Conservation (phyloP, 2,329 filamentous ascomycete genomes). For the Aureobasidium sp. region DNA sequence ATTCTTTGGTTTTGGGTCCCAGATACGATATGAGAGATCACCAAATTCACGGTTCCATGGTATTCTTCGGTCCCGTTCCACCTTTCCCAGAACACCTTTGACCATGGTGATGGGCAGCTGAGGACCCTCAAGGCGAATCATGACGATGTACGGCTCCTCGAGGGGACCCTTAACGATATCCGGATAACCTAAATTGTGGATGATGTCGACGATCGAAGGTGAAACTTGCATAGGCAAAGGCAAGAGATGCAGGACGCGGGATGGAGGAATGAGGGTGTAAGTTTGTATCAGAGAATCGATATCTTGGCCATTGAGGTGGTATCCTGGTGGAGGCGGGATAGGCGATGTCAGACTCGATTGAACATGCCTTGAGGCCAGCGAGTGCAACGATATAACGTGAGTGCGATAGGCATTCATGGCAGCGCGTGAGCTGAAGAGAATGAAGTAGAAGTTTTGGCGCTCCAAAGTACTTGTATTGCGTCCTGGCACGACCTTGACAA, state of each 20-base stretch:
- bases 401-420: conserved; percentile 56
- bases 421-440: conserved; percentile 57
- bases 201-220: conserved; percentile 26
- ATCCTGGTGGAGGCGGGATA: conserved; percentile 36
- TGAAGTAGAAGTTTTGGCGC: conserved; percentile 57
- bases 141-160: conserved; percentile 27
- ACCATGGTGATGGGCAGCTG: conserved; percentile 25
- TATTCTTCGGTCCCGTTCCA: conserved; percentile 14
- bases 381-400: conserved; percentile 47
- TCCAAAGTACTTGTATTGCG: conserved; percentile 58
- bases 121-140: conserved; percentile 28
- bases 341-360: conserved; percentile 37
- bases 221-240: conserved; percentile 21
- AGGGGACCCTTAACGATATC: conserved; percentile 22
- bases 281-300: conserved; percentile 33
- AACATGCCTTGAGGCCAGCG: conserved; percentile 37
- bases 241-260: conserved; percentile 22
- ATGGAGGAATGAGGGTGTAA: conserved; percentile 45
- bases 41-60: conserved; percentile 17
- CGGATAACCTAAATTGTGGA: conserved; percentile 31
- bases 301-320: conserved; percentile 42
- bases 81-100: conserved; percentile 20
- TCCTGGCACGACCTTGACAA: conserved; percentile 54
- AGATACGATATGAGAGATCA: conserved; percentile 20
- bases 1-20: conserved; percentile 19